Percentiles rank a stretch among this genome's conserved stretches.
Conservation (phyloP, 164 flowering plant genomes). For the Liquidambar formosana region DNA sequence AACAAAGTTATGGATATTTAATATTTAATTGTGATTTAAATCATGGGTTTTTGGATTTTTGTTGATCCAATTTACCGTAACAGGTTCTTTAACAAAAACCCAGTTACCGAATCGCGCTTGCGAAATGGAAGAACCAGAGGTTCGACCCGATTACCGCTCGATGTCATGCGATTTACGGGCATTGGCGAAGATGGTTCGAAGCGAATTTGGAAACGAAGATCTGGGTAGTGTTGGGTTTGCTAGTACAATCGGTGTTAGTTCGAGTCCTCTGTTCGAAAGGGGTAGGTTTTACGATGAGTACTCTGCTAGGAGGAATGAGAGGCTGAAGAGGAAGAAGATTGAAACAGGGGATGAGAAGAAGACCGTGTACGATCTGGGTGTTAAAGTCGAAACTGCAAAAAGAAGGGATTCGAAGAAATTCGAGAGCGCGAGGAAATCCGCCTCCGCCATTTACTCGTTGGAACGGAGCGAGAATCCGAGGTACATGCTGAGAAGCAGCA, state of each 20-base stretch:
- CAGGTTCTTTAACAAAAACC: conserved; percentile 55
- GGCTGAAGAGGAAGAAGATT: conserved; percentile 68
- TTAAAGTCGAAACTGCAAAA: conserved; percentile 57
- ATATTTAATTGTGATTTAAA: no score
- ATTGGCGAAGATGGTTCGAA: conserved; percentile 60
- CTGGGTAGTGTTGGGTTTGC: background rate
- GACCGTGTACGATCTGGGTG: conserved; percentile 42
- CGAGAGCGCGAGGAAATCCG: conserved; percentile 56
- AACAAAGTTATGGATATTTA: no score
- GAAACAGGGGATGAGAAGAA: conserved; percentile 37
- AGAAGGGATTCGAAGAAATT: conserved; percentile 50
- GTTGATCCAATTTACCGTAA: background rate
- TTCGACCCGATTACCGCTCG: conserved; percentile 56
- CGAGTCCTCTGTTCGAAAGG: conserved; percentile 59
- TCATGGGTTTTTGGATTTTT: background rate
- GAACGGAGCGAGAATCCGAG: conserved; percentile 44
- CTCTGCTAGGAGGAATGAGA: conserved; percentile 80
- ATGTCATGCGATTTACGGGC: conserved; percentile 63
- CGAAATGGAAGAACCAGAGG: conserved; percentile 30
- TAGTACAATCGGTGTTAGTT: conserved; percentile 2
- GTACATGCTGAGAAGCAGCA: conserved; percentile 60
- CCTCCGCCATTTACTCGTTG: conserved; percentile 37
- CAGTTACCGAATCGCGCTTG: conserved; percentile 24
- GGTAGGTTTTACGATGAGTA: conserved; percentile 80
- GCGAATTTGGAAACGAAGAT: conserved; percentile 39